Evolutionary conservation across 2,329 filamentous ascomycete species (phyloP), one percentile per base, ranked within the genome.

Genomic region (Keithomyces neogunnii): DNA sequence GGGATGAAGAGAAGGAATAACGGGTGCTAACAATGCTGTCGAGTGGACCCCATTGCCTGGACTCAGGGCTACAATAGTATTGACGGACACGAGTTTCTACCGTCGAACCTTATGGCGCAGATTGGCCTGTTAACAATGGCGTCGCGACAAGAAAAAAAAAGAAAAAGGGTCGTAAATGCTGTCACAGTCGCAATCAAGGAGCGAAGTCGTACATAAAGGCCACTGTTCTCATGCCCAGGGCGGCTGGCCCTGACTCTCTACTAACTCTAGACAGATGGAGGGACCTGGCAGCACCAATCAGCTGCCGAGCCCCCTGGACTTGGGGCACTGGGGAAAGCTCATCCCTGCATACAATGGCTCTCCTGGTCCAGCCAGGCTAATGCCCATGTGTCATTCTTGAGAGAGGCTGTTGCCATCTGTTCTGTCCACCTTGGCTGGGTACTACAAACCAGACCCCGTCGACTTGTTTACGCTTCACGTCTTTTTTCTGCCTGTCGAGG

Each of bases 1-100:
- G 26, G n/a, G 11, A n/a, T 6, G 26, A 29, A 19, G 6, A 33
- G n/a, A 32, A 35, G 28, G 43, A 26, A 3, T 9, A 29, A 38
- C 28, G 45, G 43, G 30, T 31, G 46, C 28, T 49, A 43, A 38
- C 10, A 30, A 11, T 44, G 43, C 44, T 35, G 40, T 29, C 46
- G 43, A 19, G 31, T 35, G 26, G 28, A 38, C 43, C 33, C 47
- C 51, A 50, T 53, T 47, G 44, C 51, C 47, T 3, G 10, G 1
- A 10, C 1, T 28, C 26, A 2, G n/a, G 5, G 19, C 19, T 3
- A n/a, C 4, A 10, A 7, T 28, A 6, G 9, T 11, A 8, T 19
- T n/a, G 26, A 30, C 45, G 8, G n/a, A 29, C 4, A 43, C 36
- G 28, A 13, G 4, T 39, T 39, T 13, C 40, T 26, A n/a, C 4